A percentile compares a stretch with the other conserved stretches of the same genome.
phyloP scores from a whole-genome alignment of 768 basidiomycete genomes.

The Amanita rubescens region DNA sequence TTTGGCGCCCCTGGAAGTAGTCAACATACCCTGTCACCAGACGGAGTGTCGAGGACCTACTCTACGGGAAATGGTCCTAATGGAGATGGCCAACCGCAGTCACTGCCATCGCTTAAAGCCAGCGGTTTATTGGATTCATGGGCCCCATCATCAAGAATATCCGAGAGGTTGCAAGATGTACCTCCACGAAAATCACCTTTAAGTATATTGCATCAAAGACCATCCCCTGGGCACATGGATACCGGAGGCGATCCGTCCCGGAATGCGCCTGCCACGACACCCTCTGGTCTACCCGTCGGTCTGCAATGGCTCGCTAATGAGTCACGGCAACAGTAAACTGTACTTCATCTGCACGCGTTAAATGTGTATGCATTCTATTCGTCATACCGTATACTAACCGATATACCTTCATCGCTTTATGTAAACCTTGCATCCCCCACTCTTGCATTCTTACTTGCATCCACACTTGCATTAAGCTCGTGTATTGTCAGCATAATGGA shows the following conservation, averaged over 20 bases:
- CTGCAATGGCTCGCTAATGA: conserved; percentile 65
- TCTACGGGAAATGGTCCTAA: neutral
- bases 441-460: neutral
- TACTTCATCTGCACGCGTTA: conserved; percentile 4
- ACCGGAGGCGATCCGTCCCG: neutral
- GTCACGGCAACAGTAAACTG: conserved; percentile 28
- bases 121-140: conserved; percentile 64
- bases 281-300: conserved; percentile 50
- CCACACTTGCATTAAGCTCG: neutral
- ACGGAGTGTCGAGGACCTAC: neutral
- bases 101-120: conserved; percentile 67
- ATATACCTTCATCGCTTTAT: neutral
- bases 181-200: conserved; percentile 25
- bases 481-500: neutral
- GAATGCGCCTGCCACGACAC: neutral
- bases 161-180: conserved; percentile 15
- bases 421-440: neutral
- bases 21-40: neutral
- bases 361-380: neutral
- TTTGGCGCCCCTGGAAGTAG: neutral
- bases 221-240: neutral
- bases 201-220: neutral
- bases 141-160: conserved; percentile 22
- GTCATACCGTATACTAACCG: too few relatives aligned
- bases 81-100: conserved; percentile 19